Conservation (phyloP, 306 rosid genomes). For the Prunus padus region DNA sequence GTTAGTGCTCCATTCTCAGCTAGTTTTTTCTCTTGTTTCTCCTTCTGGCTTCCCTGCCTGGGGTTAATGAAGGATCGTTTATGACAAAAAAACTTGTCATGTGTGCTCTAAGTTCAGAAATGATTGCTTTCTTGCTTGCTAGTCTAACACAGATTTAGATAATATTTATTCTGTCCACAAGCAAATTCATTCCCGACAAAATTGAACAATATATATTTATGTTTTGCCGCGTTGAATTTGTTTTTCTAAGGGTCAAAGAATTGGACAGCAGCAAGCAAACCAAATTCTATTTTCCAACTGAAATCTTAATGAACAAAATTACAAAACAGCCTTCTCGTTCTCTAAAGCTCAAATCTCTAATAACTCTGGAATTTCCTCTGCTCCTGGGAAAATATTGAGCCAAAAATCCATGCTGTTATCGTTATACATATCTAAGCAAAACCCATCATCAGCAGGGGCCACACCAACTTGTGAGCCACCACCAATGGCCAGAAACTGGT, state of each 20-base stretch:
- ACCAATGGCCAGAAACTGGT: conserved; percentile 14
- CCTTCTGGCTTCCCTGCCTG: no score
- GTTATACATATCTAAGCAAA: conserved; percentile 25
- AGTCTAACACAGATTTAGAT: background rate
- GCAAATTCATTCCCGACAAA: background rate
- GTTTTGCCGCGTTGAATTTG: background rate
- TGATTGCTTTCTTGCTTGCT: background rate
- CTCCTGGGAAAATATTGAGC: conserved; percentile 47
- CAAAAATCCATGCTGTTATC: conserved; percentile 58
- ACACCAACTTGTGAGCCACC: conserved; percentile 11
- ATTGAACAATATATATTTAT: background rate
- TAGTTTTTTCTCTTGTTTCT: no score
- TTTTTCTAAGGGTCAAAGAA: background rate
- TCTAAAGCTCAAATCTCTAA: background rate
- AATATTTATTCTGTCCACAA: no score
- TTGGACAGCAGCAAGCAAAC: background rate
- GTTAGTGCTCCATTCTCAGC: no score
- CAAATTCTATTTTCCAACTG: background rate
- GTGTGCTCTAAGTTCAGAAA: background rate
- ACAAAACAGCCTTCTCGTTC: conserved; percentile 5
- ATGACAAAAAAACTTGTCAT: background rate
- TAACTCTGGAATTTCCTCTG: conserved; percentile 46
- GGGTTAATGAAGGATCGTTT: no score
- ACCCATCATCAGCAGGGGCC: conserved; percentile 14
- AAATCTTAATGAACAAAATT: background rate